Base-by-base conservation (phyloP, 169 alveolate species). In the Besnoitia besnoiti region DNA sequence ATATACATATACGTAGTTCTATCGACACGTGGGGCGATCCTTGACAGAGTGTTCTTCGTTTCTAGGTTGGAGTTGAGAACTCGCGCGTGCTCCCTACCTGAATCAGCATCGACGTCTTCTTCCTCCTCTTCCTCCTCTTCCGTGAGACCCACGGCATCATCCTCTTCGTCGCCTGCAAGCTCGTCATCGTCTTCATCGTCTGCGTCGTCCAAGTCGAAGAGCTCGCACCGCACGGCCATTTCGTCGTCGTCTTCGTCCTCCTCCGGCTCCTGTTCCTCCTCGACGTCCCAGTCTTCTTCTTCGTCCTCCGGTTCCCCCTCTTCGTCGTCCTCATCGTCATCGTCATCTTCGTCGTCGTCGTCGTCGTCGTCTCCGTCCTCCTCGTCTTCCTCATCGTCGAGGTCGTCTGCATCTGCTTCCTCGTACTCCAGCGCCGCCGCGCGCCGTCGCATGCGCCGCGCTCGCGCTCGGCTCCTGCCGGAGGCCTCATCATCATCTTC, bases 41-140 rank as follows among this genome's bases (percentile, higher is more conserved):
- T n/a, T n/a, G n/a, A n/a, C n/a, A n/a, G n/a, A n/a, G n/a, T n/a
- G n/a, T n/a, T n/a, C n/a, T n/a, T n/a, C n/a, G n/a, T n/a, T n/a
- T n/a, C n/a, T n/a, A n/a, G n/a, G n/a, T n/a, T n/a, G n/a, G n/a
- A n/a, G n/a, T n/a, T n/a, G n/a, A n/a, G n/a, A n/a, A n/a, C n/a
- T n/a, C n/a, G n/a, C n/a, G n/a, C n/a, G n/a, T n/a, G n/a, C n/a
- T n/a, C n/a, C n/a, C n/a, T 51, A 51, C 67, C 67, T 19, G 82
- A 73, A n/a, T 73, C 82, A 2, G 51, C 93, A 24, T 90, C 93
- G n/a, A 47, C 89, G 40, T 90, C 93, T 10, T 73, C 92, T 0
- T 88, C 92, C 7, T 87, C 91, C 14, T 89, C 93, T 10, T 87
- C 91, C 14, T 89, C 93, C 0, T 89, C 91, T 8, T 87, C 91